Conservation (phyloP, 1,284 basidiomycete species). For the Malassezia dermatis region DNA sequence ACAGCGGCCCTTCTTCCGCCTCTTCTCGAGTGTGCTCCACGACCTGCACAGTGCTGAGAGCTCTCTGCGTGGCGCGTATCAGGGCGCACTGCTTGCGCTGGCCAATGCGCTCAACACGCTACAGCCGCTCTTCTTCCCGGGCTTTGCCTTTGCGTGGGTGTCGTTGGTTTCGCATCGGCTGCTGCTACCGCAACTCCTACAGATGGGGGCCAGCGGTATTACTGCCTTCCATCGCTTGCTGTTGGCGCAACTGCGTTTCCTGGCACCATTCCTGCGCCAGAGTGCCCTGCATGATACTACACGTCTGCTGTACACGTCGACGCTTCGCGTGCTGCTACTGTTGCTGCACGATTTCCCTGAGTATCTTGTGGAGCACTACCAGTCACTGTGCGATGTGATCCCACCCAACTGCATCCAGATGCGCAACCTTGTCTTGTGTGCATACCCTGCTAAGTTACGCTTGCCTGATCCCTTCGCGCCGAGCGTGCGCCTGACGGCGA, state of each 20-base stretch:
- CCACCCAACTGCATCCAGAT: constrained; percentile 89
- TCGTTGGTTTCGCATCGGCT: constrained; percentile 86
- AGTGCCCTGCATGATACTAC: constrained; percentile 69
- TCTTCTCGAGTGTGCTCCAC: constrained; percentile 91
- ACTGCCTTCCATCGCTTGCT: constrained; percentile 87
- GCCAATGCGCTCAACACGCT: constrained; percentile 92
- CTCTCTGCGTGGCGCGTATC: constrained; percentile 70
- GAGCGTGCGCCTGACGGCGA: constrained; percentile 53
- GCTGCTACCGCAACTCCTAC: constrained; percentile 93
- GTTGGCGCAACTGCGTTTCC: constrained; percentile 83
- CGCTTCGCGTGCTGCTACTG: constrained; percentile 78
- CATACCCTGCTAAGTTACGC: constrained; percentile 70
- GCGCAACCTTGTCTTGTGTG: constrained; percentile 88
- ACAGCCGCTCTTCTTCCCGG: constrained; percentile 92
- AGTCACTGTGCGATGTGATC: constrained; percentile 83
- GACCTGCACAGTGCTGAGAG: constrained; percentile 76
- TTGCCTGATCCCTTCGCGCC: constrained; percentile 70
- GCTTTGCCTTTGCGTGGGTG: constrained; percentile 97
- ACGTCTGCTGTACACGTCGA: constrained; percentile 84
- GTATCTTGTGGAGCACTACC: constrained; percentile 92
- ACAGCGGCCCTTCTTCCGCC: constrained; percentile 95
- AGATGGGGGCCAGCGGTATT: constrained; percentile 60
- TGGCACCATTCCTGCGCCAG: constrained; percentile 77
- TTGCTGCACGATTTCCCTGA: constrained; percentile 98
- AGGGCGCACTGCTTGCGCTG: constrained; percentile 71